Conservation (phyloP, 768 basidiomycete species). For the Boletus subparvulus region DNA sequence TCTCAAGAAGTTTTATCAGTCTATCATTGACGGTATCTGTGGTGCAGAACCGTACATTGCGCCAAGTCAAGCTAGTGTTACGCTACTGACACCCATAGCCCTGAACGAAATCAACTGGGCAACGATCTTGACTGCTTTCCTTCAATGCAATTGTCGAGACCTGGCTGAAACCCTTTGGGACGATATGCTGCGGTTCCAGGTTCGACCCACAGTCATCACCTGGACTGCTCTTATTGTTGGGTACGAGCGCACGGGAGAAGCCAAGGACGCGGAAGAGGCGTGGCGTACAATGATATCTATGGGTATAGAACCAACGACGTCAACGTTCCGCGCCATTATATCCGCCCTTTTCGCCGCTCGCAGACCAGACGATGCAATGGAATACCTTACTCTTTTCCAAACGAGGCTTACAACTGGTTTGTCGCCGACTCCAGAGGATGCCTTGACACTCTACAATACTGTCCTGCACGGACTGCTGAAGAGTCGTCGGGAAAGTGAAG, state of each 20-base stretch:
- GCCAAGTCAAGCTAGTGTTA: conserved; percentile 37
- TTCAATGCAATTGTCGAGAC: conserved; percentile 53
- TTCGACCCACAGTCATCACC: conserved; percentile 52
- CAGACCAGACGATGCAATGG: conserved; percentile 50
- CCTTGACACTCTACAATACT: conserved; percentile 66
- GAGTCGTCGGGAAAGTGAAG: conserved; percentile 40
- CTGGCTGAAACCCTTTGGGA: conserved; percentile 67
- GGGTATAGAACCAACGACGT: conserved; percentile 56
- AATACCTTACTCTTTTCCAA: conserved; percentile 52
- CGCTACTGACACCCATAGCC: conserved; percentile 42
- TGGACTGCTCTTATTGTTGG: conserved; percentile 76
- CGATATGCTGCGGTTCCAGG: conserved; percentile 52
- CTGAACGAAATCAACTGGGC: conserved; percentile 63
- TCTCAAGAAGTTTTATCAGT: conserved; percentile 51
- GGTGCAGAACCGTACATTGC: conserved; percentile 57
- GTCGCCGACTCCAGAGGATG: conserved; percentile 29
- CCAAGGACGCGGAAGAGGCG: conserved; percentile 51
- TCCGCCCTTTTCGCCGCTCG: conserved; percentile 55
- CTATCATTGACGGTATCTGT: conserved; percentile 49
- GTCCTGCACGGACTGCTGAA: conserved; percentile 66
- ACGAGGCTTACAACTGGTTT: conserved; percentile 9
- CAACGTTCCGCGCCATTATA: conserved; percentile 71
- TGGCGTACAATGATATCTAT: conserved; percentile 66
- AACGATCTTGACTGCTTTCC: conserved; percentile 63
- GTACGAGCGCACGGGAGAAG: conserved; percentile 50